A percentile compares a stretch with the other conserved stretches of the same genome.
Conservation (phyloP, 352 stramenopile genomes). For the Globisporangium lucens region DNA sequence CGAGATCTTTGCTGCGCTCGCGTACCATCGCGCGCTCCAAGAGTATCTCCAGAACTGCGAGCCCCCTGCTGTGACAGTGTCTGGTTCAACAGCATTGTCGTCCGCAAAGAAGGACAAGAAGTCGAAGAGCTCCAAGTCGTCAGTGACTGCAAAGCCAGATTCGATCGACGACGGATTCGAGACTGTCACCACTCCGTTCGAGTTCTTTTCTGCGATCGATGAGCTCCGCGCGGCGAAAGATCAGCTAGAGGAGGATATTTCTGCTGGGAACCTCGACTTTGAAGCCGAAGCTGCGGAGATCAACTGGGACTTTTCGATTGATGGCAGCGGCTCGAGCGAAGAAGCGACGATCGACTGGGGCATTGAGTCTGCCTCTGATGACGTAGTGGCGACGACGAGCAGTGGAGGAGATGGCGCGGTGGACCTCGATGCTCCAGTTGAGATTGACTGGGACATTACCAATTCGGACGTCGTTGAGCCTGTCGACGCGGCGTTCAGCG, state of each 20-base stretch:
- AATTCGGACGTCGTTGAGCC: slow-evolving; percentile 35
- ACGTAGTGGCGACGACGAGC: slow-evolving; percentile 7
- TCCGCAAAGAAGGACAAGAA: slow-evolving; percentile 49
- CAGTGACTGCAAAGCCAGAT: slow-evolving; percentile 15
- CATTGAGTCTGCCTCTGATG: slow-evolving; percentile 41
- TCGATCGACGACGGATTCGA: slow-evolving; percentile 32
- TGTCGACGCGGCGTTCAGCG: slow-evolving; percentile 14
- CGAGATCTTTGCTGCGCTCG: slow-evolving; percentile 37
- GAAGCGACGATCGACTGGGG: slow-evolving; percentile 60
- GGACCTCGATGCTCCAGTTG: slow-evolving; percentile 33
- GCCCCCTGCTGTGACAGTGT: slow-evolving; percentile 26
- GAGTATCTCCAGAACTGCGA: slow-evolving; percentile 61
- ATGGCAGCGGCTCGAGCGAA: slow-evolving; percentile 29
- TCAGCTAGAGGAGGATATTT: slow-evolving; percentile 16
- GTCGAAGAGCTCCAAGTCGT: slow-evolving; percentile 22
- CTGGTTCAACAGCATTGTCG: slow-evolving; percentile 3
- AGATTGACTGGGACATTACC: slow-evolving; percentile 82
- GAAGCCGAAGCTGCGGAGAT: slow-evolving; percentile 59
- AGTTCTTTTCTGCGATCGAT: slow-evolving; percentile 59
- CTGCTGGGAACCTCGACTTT: slow-evolving; percentile 33
- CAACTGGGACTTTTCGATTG: slow-evolving; percentile 70
- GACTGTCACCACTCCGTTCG: slow-evolving; percentile 31
- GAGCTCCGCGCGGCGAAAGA: slow-evolving; percentile 48
- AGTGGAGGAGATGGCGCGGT: slow-evolving; percentile 17
- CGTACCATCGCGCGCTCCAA: slow-evolving; percentile 70